Conservation (phyloP, 176 grass and related monocot species). For the Dendrocalamus sinicus region DNA sequence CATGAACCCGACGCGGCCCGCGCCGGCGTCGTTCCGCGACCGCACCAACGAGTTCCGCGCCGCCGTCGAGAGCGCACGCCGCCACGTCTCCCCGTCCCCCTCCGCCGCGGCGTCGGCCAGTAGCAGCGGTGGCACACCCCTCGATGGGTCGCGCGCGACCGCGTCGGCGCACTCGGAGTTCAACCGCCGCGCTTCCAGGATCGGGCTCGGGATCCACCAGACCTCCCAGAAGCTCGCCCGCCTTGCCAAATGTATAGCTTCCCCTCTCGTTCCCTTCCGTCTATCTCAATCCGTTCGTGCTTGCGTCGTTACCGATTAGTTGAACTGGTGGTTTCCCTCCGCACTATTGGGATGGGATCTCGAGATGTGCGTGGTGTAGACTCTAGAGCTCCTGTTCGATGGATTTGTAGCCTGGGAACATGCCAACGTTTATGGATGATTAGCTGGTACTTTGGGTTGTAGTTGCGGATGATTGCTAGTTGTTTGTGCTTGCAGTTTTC, state of each 20-base stretch:
- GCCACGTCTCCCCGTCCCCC: conserved; percentile 41
- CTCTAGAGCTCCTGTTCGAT: not conserved
- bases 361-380: not conserved
- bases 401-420: not conserved
- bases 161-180: conserved; percentile 79
- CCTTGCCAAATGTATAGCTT: conserved; percentile 67
- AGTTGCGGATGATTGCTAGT: not conserved
- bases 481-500: not conserved
- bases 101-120: conserved; percentile 22
- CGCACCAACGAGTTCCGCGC: conserved; percentile 85
- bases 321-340: not conserved
- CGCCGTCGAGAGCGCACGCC: conserved; percentile 74
- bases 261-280: not conserved
- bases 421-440: not conserved
- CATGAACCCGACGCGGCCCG: conserved; percentile 63
- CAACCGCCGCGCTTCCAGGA: conserved; percentile 80
- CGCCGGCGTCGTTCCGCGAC: conserved; percentile 85
- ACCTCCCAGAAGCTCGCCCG: conserved; percentile 90
- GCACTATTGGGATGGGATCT: conserved; percentile 28
- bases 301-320: not conserved
- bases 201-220: conserved; percentile 92
- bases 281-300: not conserved
- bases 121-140: conserved; percentile 37
- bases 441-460: not conserved
- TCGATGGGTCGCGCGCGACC: conserved; percentile 49